These are phyloP conservation scores for Rhododendron griersonianum DNA, from an alignment of 148 eudicot species.

Conservation along the genomic window DNA sequence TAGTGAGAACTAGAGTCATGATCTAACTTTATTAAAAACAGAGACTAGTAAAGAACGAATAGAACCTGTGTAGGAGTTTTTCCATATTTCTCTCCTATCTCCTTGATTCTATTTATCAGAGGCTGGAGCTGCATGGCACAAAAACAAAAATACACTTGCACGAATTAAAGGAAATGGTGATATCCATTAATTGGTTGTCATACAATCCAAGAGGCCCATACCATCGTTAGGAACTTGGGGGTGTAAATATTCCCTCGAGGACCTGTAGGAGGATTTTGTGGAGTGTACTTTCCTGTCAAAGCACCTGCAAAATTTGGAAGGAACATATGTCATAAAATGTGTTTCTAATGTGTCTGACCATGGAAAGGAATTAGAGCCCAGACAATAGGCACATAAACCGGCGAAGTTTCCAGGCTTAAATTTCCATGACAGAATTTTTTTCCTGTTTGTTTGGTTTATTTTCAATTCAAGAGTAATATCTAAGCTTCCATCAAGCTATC, in stretches of 20 bases:
- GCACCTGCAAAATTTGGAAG: conserved; percentile 47
- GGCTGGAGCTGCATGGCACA: conserved; percentile 81
- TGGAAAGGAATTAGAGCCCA: not conserved
- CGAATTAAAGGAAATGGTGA: not conserved
- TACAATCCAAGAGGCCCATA: conserved; percentile 18
- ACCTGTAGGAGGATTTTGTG: conserved; percentile 84
- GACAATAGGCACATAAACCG: not conserved
- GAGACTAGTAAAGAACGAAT: not conserved
- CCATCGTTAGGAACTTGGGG: conserved; percentile 63
- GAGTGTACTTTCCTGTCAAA: conserved; percentile 89
- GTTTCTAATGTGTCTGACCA: not conserved
- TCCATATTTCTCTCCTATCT: conserved; percentile 66
- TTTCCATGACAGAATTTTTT: not conserved
- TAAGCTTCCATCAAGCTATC: not conserved
- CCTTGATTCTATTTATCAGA: conserved; percentile 63
- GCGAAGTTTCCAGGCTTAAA: not conserved
- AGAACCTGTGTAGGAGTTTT: conserved; percentile 83
- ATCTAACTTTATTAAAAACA: not conserved
- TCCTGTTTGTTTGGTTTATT: no score
- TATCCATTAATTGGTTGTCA: not conserved
- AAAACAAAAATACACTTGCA: conserved; percentile 1
- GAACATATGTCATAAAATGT: not conserved
- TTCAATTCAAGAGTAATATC: not conserved
- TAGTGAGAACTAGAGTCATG: not conserved
- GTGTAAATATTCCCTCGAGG: conserved; percentile 89